Evolutionary conservation across 352 stramenopile genomes (phyloP), one percentile per base, ranked within the genome.

Genomic region (Globisporangium barbulae): DNA sequence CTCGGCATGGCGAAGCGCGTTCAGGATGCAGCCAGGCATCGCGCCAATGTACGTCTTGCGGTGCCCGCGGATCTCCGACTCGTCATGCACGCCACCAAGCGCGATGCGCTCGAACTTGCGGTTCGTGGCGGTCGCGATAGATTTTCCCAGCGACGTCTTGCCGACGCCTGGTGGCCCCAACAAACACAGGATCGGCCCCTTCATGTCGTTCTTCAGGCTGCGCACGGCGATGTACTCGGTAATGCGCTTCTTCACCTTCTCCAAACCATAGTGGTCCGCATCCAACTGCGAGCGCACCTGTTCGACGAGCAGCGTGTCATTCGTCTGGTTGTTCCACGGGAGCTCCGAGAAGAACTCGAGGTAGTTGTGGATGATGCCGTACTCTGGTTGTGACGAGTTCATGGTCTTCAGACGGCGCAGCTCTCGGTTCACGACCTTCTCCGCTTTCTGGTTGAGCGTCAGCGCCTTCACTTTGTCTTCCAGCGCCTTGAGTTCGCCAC

Each of bases 1-100:
- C 62, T 90, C 79, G 21, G 85, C 83, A 48, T 90, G 83, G 5
- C 83, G 79, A 25, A 96, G 72, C 0, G 85, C 81, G 47, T 90
- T 87, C 25, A 96, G 58, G n/a, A 96, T 90, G 49, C 79, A 90
- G 0, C 88, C 86, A 19, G 88, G 84, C 88, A 96, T 91, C 2
- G 88, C 88, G 33, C 88, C 86, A 69, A 96, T 87, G 68, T 96
- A 96, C 42, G 86, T 95, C 71, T 91, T 90, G 56, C 88, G 81
- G 59, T 96, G 86, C 28, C 88, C 88, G 28, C 86, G 81, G 56
- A 96, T 93, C 64, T 95, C 88, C 0, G 86, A 91, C 44, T 94
- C 86, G 54, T 96, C 85, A 37, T 89, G 81, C 33, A 94, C 84
- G 39, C 84, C 86, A 44, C 88, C 85, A 2, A 96, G 73, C 19